Percentiles rank a stretch among this genome's conserved stretches.
Evolutionary conservation across 2,329 filamentous ascomycete species (phyloP).

Genomic region (Cercospora sojina): DNA sequence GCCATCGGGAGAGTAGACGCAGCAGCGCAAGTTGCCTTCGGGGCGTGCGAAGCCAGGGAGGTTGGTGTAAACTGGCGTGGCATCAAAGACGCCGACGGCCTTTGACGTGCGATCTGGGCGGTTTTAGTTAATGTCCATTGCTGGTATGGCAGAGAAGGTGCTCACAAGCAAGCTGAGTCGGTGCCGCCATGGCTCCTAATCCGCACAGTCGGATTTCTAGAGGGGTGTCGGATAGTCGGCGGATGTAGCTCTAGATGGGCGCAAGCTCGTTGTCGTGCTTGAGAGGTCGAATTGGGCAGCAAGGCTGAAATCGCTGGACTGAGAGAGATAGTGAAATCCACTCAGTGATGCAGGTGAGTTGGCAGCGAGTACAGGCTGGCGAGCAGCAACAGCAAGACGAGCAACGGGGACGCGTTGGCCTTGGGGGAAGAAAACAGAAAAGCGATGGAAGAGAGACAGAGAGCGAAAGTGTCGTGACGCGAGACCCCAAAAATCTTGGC

Average conservation of each 20-base stretch:
- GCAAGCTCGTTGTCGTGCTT: constrained; percentile 25
- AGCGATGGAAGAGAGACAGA: neutral
- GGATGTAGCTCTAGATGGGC: constrained; percentile 11
- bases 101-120: constrained; percentile 81
- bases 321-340: constrained; percentile 40
- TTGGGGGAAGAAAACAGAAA: neutral
- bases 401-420: constrained; percentile 2
- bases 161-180: constrained; percentile 55
- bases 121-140: constrained; percentile 14
- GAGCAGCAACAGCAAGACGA: constrained; percentile 13
- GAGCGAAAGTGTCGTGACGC: neutral
- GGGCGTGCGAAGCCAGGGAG: constrained; percentile 79
- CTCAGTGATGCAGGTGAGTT: constrained; percentile 26
- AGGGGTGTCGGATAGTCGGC: neutral
- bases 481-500: neutral
- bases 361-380: constrained; percentile 12
- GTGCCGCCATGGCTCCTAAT: neutral
- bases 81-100: constrained; percentile 90
- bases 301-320: constrained; percentile 31
- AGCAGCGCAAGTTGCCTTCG: constrained; percentile 92
- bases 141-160: constrained; percentile 57
- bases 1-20: constrained; percentile 91
- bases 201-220: neutral
- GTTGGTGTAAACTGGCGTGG: constrained; percentile 80
- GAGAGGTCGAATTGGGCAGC: constrained; percentile 18